Base-by-base conservation (phyloP, 768 basidiomycete genomes). In the Podaxis carcinomalis region DNA sequence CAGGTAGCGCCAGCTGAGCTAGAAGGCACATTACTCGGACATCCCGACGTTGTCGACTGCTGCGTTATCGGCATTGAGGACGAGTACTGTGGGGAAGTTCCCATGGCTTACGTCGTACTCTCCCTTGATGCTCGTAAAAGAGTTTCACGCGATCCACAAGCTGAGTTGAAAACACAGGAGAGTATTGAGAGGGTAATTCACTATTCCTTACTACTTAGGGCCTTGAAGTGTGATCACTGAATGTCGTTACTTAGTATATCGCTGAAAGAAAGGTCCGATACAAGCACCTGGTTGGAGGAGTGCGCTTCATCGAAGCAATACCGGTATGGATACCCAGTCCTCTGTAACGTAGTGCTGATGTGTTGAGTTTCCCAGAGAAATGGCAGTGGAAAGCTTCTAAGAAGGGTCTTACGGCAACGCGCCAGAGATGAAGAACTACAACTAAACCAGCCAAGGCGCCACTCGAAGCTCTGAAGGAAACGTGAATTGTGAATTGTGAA, bases 21-120 rank as follows among this genome's bases (percentile, higher is more conserved):
- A 11, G 87, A 89, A 67, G 87, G 74, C 19, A 73, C 73, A 55
- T 66, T 79, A 5, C 67, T 78, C 14, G 69, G 68, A 9, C 84
- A 88, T 69, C 75, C 81, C 2, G 81, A 84, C 64, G 76, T 88
- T 21, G 72, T 75, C 2, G 88, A 88, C 62, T 78, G 75, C 4
- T 86, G 86, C 60, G 86, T 89, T 6, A 78, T 89, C n/a, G 81
- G 85, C 0, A 63, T 85, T 27, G 79, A 78, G 3, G 81, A 90
- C 64, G 83, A 84, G 0, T 84, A 78, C 51, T 78, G 74, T 53
- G 89, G 89, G 3, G 88, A 90, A 68, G 67, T 87, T 2, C 88
- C 88, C 0, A 67, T 85, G 61, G 89, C 87, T 16, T 89, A 81
- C 64, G 78, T 89, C 11, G 82, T 83, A 0, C 77, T 86, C 5